Evolutionary conservation across 148 eudicot species (phyloP).

Genomic region (Rhododendron simsii): DNA sequence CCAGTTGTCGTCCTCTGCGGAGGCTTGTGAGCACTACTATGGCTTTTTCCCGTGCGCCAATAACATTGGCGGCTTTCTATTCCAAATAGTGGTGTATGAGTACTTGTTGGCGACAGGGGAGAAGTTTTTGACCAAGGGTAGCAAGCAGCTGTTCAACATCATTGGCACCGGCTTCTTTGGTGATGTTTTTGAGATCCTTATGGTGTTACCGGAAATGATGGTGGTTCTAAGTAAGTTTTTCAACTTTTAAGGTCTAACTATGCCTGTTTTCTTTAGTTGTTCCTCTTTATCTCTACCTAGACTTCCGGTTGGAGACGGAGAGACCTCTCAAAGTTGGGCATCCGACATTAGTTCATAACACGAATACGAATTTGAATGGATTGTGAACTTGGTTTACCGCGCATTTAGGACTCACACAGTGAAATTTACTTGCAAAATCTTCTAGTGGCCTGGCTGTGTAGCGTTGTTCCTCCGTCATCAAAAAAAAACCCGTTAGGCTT

Average conservation of each 20-base stretch:
- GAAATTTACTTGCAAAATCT: not conserved
- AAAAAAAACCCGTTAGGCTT: not conserved
- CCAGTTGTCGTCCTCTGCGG: not conserved
- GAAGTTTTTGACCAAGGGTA: slow-evolving; percentile 19
- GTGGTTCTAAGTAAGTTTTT: slow-evolving; percentile 19
- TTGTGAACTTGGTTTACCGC: not conserved
- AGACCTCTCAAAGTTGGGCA: not conserved
- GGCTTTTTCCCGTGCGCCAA: slow-evolving; percentile 43
- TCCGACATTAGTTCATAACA: not conserved
- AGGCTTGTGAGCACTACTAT: slow-evolving; percentile 15
- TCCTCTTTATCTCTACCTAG: not conserved
- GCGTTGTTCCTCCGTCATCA: too few species aligned
- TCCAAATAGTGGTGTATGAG: slow-evolving; percentile 24
- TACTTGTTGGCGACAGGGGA: slow-evolving; percentile 27
- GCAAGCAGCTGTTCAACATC: slow-evolving; percentile 28
- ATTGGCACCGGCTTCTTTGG: slow-evolving; percentile 30
- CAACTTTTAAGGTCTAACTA: not conserved
- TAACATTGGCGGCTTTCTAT: slow-evolving; percentile 27
- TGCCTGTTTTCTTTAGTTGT: not conserved
- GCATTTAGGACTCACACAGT: not conserved
- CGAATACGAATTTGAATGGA: not conserved
- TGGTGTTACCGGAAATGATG: slow-evolving; percentile 25
- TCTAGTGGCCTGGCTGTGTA: too few species aligned
- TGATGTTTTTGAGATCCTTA: slow-evolving; percentile 28
- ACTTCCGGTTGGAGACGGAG: not conserved